Percentiles rank a stretch among this genome's conserved stretches.
Evolutionary conservation across 306 rosid species (phyloP).

Genomic region (Begonia peltatifolia): DNA sequence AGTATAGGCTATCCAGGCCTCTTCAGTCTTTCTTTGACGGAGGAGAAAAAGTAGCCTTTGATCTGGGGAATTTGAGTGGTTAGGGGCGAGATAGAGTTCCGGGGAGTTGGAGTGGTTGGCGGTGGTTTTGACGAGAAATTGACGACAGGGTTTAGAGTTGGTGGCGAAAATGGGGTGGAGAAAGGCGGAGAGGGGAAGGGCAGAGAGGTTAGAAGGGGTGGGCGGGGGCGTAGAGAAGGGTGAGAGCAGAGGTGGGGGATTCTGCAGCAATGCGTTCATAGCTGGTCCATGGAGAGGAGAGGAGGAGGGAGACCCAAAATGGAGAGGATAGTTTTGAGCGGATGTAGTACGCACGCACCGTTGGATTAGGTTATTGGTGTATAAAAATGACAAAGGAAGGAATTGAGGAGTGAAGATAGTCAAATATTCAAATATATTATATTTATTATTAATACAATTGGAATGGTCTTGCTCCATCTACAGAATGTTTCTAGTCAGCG

Average conservation of each 20-base stretch:
- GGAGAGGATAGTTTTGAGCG: slow-evolving; percentile 16
- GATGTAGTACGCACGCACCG: slow-evolving; percentile 14
- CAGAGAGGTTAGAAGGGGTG: slow-evolving; percentile 11
- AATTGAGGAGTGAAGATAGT: no score
- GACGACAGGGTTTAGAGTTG: slow-evolving; percentile 13
- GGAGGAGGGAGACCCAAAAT: background rate
- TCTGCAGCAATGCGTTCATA: slow-evolving; percentile 38
- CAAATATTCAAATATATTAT: no score
- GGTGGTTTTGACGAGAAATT: slow-evolving; percentile 11
- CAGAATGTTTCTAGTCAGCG: no score
- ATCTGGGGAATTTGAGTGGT: slow-evolving; percentile 23
- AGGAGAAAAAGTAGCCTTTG: slow-evolving; percentile 46
- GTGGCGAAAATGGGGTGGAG: slow-evolving; percentile 12
- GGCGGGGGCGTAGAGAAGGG: slow-evolving; percentile 11
- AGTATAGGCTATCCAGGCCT: slow-evolving; percentile 65
- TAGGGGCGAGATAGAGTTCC: slow-evolving; percentile 17
- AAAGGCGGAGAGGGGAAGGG: slow-evolving; percentile 12
- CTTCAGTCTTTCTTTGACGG: slow-evolving; percentile 71
- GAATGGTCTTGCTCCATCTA: no score
- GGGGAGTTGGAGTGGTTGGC: slow-evolving; percentile 25
- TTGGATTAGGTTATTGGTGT: background rate
- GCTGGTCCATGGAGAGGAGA: slow-evolving; percentile 32
- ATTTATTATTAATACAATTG: no score
- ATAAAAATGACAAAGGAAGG: no score
- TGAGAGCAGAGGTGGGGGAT: slow-evolving; percentile 4